Evolutionary conservation across 768 basidiomycete species (phyloP).

Genomic region (Russula abietina): DNA sequence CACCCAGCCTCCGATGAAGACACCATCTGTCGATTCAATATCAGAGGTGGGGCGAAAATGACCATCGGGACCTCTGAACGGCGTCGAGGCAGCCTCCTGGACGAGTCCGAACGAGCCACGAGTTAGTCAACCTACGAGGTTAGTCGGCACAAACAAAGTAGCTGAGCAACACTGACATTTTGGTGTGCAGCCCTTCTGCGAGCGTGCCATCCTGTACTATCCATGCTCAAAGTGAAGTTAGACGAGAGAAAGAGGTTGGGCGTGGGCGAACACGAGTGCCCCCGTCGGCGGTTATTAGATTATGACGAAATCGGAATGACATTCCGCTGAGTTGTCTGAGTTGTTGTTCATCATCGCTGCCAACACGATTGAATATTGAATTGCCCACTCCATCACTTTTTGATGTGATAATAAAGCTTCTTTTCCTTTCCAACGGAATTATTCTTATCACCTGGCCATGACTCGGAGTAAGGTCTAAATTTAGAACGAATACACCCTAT

Average conservation of each 20-base stretch:
- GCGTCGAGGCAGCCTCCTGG: conserved; percentile 25
- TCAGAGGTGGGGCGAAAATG: conserved; percentile 51
- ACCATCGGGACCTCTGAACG: conserved; percentile 44
- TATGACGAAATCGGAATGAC: neutral
- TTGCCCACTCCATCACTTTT: no score
- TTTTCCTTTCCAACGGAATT: no score
- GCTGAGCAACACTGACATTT: conserved; percentile 21
- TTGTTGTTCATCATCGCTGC: neutral
- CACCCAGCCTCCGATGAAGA: conserved; percentile 53
- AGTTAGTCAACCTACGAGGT: neutral
- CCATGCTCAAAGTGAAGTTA: conserved; percentile 42
- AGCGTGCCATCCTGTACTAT: conserved; percentile 73
- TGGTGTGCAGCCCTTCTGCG: conserved; percentile 55
- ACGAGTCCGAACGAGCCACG: conserved; percentile 32
- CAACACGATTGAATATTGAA: no score
- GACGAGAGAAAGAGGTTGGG: neutral
- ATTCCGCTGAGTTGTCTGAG: neutral
- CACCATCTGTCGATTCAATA: conserved; percentile 54
- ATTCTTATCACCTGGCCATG: no score
- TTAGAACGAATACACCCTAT: no score
- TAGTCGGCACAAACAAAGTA: neutral
- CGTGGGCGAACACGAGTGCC: neutral
- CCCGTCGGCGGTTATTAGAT: neutral
- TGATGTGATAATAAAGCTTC: no score
- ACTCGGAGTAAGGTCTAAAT: no score